Conservation (phyloP, 345 rosid species). For the Euclidium syriacum region DNA sequence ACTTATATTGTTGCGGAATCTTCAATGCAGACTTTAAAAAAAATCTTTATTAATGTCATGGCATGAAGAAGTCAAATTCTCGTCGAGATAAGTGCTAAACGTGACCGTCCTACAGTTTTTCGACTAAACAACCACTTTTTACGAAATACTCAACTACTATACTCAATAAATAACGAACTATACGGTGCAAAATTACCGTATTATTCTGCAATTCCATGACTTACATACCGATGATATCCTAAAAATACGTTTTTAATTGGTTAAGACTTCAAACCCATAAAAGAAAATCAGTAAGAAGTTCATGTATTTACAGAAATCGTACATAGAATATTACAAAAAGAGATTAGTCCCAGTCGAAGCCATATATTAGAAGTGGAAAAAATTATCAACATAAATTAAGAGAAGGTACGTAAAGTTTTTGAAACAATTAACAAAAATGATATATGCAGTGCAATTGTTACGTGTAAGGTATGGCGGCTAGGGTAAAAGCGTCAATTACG, state of each 20-base stretch:
- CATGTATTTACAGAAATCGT: slow-evolving; percentile 13
- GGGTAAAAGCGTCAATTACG: slow-evolving; percentile 25
- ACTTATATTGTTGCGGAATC: too few relatives aligned
- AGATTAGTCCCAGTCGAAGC: neutral
- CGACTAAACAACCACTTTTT: too few relatives aligned
- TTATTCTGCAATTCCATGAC: neutral
- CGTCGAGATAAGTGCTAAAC: too few relatives aligned
- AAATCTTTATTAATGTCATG: too few relatives aligned
- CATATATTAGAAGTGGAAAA: neutral
- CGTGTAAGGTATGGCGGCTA: neutral
- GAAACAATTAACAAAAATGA: neutral
- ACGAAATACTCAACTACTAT: too few relatives aligned
- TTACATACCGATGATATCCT: neutral
- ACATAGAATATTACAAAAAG: neutral
- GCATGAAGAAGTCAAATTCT: too few relatives aligned
- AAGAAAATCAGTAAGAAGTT: neutral
- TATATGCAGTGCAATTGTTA: slow-evolving; percentile 8
- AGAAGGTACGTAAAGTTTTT: neutral
- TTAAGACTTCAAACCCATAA: neutral
- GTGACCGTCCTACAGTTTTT: too few relatives aligned
- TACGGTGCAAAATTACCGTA: neutral
- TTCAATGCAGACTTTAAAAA: too few relatives aligned
- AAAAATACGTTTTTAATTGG: neutral
- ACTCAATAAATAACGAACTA: too few relatives aligned
- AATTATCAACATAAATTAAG: neutral